Percentiles rank a stretch among this genome's conserved stretches.
Evolutionary conservation across 345 rosid genomes (phyloP).

Genomic region (Eutrema japonicum): DNA sequence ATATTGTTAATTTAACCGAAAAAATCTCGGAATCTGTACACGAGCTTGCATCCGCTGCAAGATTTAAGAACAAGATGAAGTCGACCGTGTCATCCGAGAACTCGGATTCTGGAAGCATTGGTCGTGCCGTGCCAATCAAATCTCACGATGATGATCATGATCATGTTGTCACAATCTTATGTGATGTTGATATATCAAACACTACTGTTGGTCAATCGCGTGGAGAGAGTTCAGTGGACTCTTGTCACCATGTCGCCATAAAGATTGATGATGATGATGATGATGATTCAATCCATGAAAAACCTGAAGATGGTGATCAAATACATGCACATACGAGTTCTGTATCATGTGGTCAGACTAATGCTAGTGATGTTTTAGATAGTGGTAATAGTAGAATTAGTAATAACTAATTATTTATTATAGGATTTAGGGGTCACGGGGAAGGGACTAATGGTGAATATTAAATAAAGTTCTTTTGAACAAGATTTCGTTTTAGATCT

Average conservation of each 20-base stretch:
- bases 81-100: slow-evolving; percentile 39
- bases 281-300: slow-evolving; percentile 19
- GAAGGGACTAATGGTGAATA: slow-evolving; percentile 13
- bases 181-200: slow-evolving; percentile 35
- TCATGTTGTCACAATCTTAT: slow-evolving; percentile 36
- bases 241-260: slow-evolving; percentile 33
- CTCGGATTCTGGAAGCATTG: slow-evolving; percentile 12
- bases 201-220: neutral
- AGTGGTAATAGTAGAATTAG: slow-evolving; percentile 10
- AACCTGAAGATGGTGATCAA: slow-evolving; percentile 29
- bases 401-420: slow-evolving; percentile 21
- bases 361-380: slow-evolving; percentile 16
- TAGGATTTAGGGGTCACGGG: neutral
- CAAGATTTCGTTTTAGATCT: neutral
- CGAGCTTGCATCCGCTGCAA: slow-evolving; percentile 63
- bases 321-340: slow-evolving; percentile 29
- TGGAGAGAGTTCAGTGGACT: slow-evolving; percentile 29
- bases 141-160: slow-evolving; percentile 1
- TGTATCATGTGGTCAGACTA: slow-evolving; percentile 11
- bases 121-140: slow-evolving; percentile 12
- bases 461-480: slow-evolving; percentile 26
- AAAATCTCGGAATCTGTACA: slow-evolving; percentile 54
- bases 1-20: slow-evolving; percentile 55
- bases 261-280: slow-evolving; percentile 13
- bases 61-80: slow-evolving; percentile 48